phyloP scores from a whole-genome alignment of 306 rosid genomes.

The Nissolia schottii region DNA sequence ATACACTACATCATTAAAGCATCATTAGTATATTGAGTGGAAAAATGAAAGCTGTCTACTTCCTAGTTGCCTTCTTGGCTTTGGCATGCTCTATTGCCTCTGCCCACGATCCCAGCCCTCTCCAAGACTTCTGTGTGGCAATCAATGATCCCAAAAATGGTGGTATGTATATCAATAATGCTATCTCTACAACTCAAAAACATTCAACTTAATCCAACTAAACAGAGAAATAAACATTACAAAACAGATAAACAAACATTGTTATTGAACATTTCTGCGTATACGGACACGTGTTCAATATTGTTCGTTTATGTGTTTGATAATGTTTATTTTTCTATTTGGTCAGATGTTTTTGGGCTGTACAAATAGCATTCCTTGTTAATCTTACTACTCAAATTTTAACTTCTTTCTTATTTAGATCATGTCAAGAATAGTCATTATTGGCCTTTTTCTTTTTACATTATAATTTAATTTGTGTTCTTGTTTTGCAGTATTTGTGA shows the following conservation, averaged over 20 bases:
- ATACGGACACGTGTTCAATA: too few relatives aligned
- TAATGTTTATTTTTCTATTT: too few relatives aligned
- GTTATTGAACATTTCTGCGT: too few relatives aligned
- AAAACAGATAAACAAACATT: too few relatives aligned
- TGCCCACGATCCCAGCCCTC: neutral
- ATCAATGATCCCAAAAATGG: neutral
- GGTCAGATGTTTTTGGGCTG: too few relatives aligned
- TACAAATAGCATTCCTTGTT: neutral
- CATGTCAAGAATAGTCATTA: neutral
- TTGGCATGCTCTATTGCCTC: neutral
- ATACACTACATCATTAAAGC: neutral
- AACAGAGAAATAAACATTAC: too few relatives aligned
- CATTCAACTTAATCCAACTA: too few relatives aligned
- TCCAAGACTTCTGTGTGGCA: neutral
- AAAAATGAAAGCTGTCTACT: neutral
- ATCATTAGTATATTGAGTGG: neutral
- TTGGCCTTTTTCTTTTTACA: neutral
- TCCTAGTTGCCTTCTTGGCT: neutral
- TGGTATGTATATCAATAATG: neutral
- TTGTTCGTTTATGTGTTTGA: too few relatives aligned
- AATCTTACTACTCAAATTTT: neutral
- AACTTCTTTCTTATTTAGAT: neutral
- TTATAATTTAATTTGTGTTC: neutral
- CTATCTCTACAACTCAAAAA: too few relatives aligned
- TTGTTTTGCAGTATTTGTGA: neutral